A percentile compares a stretch with the other conserved stretches of the same genome.
Conservation (phyloP, 345 rosid genomes). For the Eutrema japonicum region DNA sequence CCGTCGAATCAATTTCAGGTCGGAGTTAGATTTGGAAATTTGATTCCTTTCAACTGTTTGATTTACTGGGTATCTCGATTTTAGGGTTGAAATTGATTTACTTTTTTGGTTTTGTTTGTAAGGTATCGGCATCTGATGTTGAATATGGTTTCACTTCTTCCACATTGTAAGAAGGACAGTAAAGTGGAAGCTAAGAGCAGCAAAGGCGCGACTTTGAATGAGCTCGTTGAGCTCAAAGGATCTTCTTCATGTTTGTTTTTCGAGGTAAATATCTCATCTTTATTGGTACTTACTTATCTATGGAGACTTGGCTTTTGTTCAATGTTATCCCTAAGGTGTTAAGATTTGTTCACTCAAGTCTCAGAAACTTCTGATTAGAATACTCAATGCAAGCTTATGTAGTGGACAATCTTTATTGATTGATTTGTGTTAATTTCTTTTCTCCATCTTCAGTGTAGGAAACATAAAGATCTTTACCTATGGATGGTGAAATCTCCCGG, state of each 20-base stretch:
- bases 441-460: conserved; percentile 70
- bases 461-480: conserved; percentile 82
- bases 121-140: conserved; percentile 97
- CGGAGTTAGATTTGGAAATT: background rate
- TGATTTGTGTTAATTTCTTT: background rate
- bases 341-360: background rate
- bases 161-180: conserved; percentile 94
- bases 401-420: background rate
- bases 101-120: background rate
- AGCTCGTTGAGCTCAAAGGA: conserved; percentile 83
- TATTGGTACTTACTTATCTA: background rate
- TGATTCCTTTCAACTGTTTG: background rate
- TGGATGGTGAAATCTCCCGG: conserved; percentile 85
- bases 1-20: conserved; percentile 90
- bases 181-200: conserved; percentile 83
- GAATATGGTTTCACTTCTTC: conserved; percentile 84
- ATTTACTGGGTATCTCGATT: background rate
- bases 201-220: conserved; percentile 78
- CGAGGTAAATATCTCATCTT: conserved; percentile 57
- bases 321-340: background rate
- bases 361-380: background rate
- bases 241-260: conserved; percentile 86
- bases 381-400: background rate
- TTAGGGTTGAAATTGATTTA: background rate
- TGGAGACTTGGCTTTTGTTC: background rate